A percentile compares a stretch with the other conserved stretches of the same genome.
phyloP scores from a whole-genome alignment of 495 filamentous ascomycete genomes.

The Pyrenopolyporus hunteri region DNA sequence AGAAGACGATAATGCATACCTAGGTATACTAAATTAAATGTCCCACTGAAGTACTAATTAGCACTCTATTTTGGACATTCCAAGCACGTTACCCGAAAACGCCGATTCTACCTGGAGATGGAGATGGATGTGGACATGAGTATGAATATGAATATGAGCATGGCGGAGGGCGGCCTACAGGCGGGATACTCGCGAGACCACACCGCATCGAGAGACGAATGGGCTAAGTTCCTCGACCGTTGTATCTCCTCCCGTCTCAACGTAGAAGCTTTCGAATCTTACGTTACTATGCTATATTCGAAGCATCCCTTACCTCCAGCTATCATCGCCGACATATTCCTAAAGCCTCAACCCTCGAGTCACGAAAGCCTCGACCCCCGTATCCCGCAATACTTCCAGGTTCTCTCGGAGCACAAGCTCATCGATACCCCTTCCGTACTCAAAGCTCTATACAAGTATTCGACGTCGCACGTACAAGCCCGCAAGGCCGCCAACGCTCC shows the following conservation, averaged over 20 bases:
- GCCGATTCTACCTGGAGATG: slow-evolving; percentile 28
- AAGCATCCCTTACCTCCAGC: slow-evolving; percentile 53
- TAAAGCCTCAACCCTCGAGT: slow-evolving; percentile 58
- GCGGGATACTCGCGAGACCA: slow-evolving; percentile 4
- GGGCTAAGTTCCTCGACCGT: slow-evolving; percentile 54
- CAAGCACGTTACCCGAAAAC: background rate
- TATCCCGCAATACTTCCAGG: slow-evolving; percentile 66
- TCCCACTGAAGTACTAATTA: background rate
- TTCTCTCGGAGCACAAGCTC: slow-evolving; percentile 58
- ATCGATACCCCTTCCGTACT: slow-evolving; percentile 64
- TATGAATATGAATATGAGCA: background rate
- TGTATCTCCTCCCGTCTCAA: slow-evolving; percentile 56
- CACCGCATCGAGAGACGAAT: slow-evolving; percentile 38
- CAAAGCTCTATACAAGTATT: slow-evolving; percentile 64
- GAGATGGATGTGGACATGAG: slow-evolving; percentile 34
- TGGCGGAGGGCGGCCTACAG: background rate
- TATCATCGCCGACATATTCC: slow-evolving; percentile 63
- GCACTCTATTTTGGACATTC: background rate
- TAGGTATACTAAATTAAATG: background rate
- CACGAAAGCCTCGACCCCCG: slow-evolving; percentile 66
- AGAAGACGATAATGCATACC: no score
- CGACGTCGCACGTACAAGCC: slow-evolving; percentile 51
- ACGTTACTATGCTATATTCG: slow-evolving; percentile 46
- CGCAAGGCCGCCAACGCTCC: slow-evolving; percentile 38
- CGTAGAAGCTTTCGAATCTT: slow-evolving; percentile 52